Percentiles rank a stretch among this genome's conserved stretches.
Conservation (phyloP, 345 rosid genomes). For the Psidium friedrichsthalianum region DNA sequence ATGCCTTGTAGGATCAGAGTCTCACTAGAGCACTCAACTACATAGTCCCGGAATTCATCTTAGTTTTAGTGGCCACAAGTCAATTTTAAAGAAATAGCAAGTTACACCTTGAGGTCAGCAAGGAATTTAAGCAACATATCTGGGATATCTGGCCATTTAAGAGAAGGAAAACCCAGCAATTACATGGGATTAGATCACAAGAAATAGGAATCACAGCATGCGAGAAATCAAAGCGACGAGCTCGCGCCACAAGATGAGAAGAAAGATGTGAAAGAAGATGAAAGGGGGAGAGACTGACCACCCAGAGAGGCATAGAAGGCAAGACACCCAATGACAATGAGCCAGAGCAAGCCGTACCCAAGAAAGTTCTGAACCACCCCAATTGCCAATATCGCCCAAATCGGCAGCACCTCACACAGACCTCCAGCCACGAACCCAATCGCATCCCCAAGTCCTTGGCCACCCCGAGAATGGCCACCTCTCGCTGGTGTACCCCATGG, state of each 20-base stretch:
- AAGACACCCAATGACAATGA: conserved; percentile 32
- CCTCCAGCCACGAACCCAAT: conserved; percentile 57
- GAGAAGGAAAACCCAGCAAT: not conserved
- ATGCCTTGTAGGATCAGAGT: not conserved
- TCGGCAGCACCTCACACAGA: conserved; percentile 46
- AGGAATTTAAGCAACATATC: not conserved
- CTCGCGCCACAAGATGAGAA: not conserved
- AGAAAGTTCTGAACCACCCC: conserved; percentile 50
- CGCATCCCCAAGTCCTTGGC: conserved; percentile 73
- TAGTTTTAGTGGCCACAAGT: not conserved
- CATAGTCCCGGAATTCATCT: not conserved
- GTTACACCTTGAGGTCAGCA: not conserved
- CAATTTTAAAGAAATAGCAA: not conserved
- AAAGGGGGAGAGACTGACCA: conserved; percentile 36
- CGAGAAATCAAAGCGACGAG: not conserved
- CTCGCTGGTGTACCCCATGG: conserved; percentile 67
- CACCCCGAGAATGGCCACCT: conserved; percentile 65
- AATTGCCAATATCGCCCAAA: conserved; percentile 48
- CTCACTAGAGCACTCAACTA: not conserved
- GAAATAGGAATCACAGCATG: not conserved
- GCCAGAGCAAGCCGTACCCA: conserved; percentile 76
- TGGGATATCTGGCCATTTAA: not conserved
- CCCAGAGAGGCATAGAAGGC: conserved; percentile 73
- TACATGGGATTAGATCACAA: not conserved
- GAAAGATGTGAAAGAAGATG: not conserved